Evolutionary conservation across 2,329 filamentous ascomycete species (phyloP).

Genomic region (Trichoderma sp.): DNA sequence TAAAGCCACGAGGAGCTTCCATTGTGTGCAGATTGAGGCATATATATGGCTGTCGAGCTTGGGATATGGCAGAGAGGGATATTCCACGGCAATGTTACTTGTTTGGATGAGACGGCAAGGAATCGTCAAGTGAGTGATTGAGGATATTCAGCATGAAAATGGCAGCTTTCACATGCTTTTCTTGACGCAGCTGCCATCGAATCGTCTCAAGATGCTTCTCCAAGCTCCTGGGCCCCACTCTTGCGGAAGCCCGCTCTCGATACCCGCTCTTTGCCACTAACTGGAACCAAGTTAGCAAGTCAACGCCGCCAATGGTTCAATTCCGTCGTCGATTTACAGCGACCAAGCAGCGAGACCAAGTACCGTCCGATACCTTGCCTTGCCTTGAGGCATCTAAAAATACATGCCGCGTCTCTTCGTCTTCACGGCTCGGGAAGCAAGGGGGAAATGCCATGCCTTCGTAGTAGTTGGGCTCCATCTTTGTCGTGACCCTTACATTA

Average conservation of each 20-base stretch:
- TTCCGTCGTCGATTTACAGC: conserved; percentile 11
- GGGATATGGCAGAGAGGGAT: too few species aligned
- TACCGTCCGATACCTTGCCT: too few species aligned
- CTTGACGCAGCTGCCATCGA: too few species aligned
- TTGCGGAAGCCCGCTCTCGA: conserved; percentile 9
- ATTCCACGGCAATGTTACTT: too few species aligned
- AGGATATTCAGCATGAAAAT: too few species aligned
- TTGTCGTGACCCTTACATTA: conserved; percentile 18
- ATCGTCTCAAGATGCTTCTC: conserved; percentile 6
- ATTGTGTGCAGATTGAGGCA: too few species aligned
- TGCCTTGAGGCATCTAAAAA: not conserved
- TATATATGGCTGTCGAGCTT: too few species aligned
- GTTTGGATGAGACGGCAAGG: too few species aligned
- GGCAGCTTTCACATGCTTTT: conserved; percentile 29
- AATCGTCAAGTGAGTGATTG: too few species aligned
- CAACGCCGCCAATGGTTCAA: conserved; percentile 2
- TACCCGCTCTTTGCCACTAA: conserved; percentile 26
- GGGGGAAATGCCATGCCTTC: not conserved
- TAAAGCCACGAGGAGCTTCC: not conserved
- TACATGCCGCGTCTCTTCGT: not conserved
- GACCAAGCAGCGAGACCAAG: not conserved
- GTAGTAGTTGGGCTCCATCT: not conserved
- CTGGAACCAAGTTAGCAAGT: too few species aligned
- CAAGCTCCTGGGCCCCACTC: conserved; percentile 21
- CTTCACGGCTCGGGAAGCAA: not conserved